phyloP scores from a whole-genome alignment of 2,329 filamentous ascomycete genomes.

The Alternaria ventricosa region DNA sequence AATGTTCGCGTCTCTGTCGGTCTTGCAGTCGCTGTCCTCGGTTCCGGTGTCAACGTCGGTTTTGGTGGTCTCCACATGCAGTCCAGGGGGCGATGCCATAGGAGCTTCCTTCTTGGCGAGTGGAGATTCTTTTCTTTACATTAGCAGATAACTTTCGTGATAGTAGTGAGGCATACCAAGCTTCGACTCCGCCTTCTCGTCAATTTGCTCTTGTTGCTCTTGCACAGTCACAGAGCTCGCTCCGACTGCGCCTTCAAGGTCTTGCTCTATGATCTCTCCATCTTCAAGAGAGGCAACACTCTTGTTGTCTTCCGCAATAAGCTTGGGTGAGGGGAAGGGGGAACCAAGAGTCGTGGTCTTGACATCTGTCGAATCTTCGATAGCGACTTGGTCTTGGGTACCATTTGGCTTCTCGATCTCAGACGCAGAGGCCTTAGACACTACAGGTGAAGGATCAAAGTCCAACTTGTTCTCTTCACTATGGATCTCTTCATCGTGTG shows the following conservation, averaged over 20 bases:
- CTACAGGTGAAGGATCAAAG: not conserved
- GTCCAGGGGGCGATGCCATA: not conserved
- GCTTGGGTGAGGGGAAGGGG: not conserved
- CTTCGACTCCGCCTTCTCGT: not conserved
- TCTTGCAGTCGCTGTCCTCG: not conserved
- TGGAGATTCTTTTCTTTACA: not conserved
- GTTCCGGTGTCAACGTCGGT: not conserved
- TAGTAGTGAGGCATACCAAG: not conserved
- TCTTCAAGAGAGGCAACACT: not conserved
- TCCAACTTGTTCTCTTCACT: not conserved
- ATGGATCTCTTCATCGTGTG: no score
- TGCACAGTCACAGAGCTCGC: not conserved
- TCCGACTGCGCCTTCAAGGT: accelerated
- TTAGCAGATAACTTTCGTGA: not conserved
- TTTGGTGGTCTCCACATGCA: not conserved
- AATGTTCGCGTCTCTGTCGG: not conserved
- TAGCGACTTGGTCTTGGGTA: not conserved
- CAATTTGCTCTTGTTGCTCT: not conserved
- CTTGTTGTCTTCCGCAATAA: not conserved
- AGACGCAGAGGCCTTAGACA: no score
- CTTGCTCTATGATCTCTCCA: not conserved
- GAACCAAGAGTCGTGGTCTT: not conserved
- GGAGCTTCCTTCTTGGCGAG: not conserved
- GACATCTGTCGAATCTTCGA: not conserved
- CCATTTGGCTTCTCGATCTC: not conserved